Base-by-base conservation (phyloP, 169 alveolate species). In the Eimeria acervulina region DNA sequence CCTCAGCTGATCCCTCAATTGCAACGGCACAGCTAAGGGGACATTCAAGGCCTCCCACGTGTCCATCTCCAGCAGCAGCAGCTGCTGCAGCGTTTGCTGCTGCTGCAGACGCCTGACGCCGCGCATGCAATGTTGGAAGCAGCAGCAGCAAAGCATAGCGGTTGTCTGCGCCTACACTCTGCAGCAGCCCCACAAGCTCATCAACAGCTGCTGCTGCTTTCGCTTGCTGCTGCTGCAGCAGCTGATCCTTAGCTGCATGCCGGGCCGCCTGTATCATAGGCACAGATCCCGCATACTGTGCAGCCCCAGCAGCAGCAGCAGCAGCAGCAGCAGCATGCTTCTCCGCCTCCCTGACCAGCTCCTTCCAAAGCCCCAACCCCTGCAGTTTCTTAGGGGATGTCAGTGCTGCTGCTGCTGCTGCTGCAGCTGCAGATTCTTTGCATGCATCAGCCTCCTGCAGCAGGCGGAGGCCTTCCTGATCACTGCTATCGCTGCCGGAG, bases 121-220 rank as follows among this genome's bases (percentile, higher is more conserved):
- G 66, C 42, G 90, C 90, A 81, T 47, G 91, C 91, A 92, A 84
- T 68, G 85, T 51, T 31, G 95, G 95, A 36, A 92, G 95, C 83
- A 92, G 90, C 68, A 92, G 95, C 81, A 92, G 90, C 90, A 92
- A 84, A 12, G 95, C 95, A 66, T 42, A 42, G 13, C 95, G 90
- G 52, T 92, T 80, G 17, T 76, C 90, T 0, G 80, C 59, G 33
- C 72, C 72, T 23, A 55, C 31, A 23, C 91, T 66, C 17, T 28
- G 72, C 31, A 92, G 91, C 28, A 76, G 38, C 55, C 74, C 55
- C 66, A 78, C 63, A 21, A 81, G 90, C 3, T 81, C 90, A 26
- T 47, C 28, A 59, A 81, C 90, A 15, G 90, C 28, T 40, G 87
- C 87, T 76, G 87, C 87, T 40, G 87, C 87, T 31, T 40, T 61